Conservation (phyloP, 208 protist species). For the Lotmaria passim region DNA sequence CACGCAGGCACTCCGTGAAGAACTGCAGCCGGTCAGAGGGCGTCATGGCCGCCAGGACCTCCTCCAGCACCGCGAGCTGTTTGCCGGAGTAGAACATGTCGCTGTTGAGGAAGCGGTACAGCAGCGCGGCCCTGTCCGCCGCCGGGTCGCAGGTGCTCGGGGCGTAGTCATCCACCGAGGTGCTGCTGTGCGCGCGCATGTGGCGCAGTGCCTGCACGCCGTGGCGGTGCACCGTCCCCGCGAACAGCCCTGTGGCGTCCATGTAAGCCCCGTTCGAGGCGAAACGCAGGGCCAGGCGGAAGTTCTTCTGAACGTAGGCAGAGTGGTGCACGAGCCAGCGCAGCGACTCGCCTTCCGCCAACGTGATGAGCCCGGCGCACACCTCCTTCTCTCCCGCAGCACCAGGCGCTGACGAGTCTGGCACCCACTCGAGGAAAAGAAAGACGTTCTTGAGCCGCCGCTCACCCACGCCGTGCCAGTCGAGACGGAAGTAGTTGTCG, state of each 20-base stretch:
- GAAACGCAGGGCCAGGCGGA: slow-evolving; percentile 54
- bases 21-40: slow-evolving; percentile 57
- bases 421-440: slow-evolving; percentile 90
- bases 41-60: slow-evolving; percentile 41
- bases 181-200: slow-evolving; percentile 9
- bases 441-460: slow-evolving; percentile 92
- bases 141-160: slow-evolving; percentile 3
- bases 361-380: slow-evolving; percentile 68
- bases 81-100: slow-evolving; percentile 84
- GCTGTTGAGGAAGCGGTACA: slow-evolving; percentile 86
- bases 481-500: slow-evolving; percentile 93
- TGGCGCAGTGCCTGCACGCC: slow-evolving; percentile 24
- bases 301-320: slow-evolving; percentile 17
- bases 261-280: slow-evolving; percentile 57
- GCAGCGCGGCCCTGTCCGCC: slow-evolving; percentile 42
- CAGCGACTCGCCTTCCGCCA: slow-evolving; percentile 91
- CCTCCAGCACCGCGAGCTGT: slow-evolving; percentile 66
- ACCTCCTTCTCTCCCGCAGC: slow-evolving; percentile 13
- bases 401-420: slow-evolving; percentile 10
- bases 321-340: slow-evolving; percentile 88
- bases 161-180: slow-evolving; percentile 2
- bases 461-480: slow-evolving; percentile 84
- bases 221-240: slow-evolving; percentile 22
- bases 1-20: slow-evolving; percentile 74
- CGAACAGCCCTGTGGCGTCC: slow-evolving; percentile 51